Conservation (phyloP, 345 rosid genomes). For the Salix udensis region DNA sequence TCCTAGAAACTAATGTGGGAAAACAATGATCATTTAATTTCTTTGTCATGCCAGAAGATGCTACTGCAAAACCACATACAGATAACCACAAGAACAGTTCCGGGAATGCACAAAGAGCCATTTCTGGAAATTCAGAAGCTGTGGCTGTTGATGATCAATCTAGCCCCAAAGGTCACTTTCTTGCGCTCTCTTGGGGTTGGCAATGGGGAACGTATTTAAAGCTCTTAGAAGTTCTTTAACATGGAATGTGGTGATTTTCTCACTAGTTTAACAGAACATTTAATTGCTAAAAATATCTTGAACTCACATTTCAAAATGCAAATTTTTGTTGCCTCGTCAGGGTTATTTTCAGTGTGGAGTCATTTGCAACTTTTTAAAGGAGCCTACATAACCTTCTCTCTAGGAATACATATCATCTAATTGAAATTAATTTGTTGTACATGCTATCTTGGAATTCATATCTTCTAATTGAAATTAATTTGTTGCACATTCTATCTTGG, state of each 20-base stretch:
- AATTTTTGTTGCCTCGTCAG: background rate
- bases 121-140: constrained; percentile 23
- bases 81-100: constrained; percentile 34
- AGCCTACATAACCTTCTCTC: too few species aligned
- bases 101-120: constrained; percentile 31
- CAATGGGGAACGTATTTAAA: background rate
- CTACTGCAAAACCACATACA: constrained; percentile 31
- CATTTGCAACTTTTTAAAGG: background rate
- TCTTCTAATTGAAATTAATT: too few species aligned
- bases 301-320: background rate
- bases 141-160: constrained; percentile 34
- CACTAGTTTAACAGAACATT: background rate
- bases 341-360: background rate
- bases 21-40: constrained; percentile 15
- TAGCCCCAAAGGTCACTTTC: constrained; percentile 44
- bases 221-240: background rate
- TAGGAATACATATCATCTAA: too few species aligned
- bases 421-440: too few species aligned
- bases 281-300: background rate
- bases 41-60: constrained; percentile 38
- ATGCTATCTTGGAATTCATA: too few species aligned
- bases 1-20: background rate
- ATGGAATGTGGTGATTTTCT: background rate
- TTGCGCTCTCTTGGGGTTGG: background rate
- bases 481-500: background rate